Conservation (phyloP, 2,329 filamentous ascomycete genomes). For the Chaetothyriales sp. region DNA sequence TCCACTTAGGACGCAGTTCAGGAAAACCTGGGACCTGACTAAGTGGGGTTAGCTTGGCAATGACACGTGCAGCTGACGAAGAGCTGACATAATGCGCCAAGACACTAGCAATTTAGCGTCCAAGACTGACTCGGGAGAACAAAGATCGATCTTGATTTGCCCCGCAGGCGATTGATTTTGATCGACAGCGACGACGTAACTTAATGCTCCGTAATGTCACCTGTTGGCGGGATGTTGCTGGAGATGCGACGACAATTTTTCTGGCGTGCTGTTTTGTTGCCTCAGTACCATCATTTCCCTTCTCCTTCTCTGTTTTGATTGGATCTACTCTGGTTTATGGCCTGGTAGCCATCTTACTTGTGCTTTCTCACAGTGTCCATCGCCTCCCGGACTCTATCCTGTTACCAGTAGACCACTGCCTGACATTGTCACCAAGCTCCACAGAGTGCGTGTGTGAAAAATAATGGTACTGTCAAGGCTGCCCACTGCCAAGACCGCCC, state of each 20-base stretch:
- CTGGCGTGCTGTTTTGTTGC: not conserved
- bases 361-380: not conserved
- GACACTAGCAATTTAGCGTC: too few relatives aligned
- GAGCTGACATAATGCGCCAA: too few relatives aligned
- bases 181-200: too few relatives aligned
- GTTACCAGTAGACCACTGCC: not conserved
- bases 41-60: too few relatives aligned
- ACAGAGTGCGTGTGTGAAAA: not conserved
- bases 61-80: too few relatives aligned
- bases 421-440: not conserved
- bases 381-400: not conserved
- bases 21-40: too few relatives aligned
- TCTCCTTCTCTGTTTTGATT: not conserved
- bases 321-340: not conserved
- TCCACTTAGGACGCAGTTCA: too few relatives aligned
- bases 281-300: not conserved
- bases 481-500: not conserved
- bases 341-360: not conserved
- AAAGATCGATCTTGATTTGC: too few relatives aligned
- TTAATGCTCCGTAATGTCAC: not conserved
- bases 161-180: not conserved
- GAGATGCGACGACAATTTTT: not conserved
- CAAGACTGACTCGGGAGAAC: too few relatives aligned
- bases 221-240: not conserved
- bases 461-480: not conserved